These are phyloP conservation scores for Cordyceps javanica DNA, from an alignment of 2,329 filamentous ascomycete genomes.

Conservation along the genomic window DNA sequence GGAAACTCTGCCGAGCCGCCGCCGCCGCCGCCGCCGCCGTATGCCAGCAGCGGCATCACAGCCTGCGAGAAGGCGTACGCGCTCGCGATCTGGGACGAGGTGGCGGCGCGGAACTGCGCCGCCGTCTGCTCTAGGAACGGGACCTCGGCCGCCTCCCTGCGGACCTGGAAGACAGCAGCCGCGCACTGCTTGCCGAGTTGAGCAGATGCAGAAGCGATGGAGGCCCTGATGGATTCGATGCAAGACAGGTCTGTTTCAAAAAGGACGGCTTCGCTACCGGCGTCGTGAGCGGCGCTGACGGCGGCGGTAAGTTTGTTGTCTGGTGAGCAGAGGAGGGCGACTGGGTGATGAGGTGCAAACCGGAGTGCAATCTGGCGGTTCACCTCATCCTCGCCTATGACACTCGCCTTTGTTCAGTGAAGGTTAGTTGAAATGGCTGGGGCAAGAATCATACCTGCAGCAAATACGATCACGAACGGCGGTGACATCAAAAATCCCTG, in stretches of 20 bases:
- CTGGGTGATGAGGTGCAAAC: background rate
- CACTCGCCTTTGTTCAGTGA: background rate
- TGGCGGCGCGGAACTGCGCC: background rate
- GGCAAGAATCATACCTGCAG: background rate
- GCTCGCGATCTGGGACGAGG: background rate
- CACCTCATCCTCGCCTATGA: background rate
- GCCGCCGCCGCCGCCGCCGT: background rate
- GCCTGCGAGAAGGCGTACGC: constrained; percentile 10
- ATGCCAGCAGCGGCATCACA: background rate
- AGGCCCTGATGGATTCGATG: background rate
- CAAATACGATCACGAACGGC: background rate
- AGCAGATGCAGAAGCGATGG: background rate
- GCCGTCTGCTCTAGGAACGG: constrained; percentile 5
- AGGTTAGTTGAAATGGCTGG: background rate
- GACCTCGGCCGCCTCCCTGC: too few relatives aligned
- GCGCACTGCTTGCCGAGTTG: constrained; percentile 4
- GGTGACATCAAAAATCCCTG: background rate
- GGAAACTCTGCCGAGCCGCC: background rate
- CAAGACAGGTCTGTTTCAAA: constrained; percentile 1
- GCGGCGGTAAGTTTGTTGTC: background rate
- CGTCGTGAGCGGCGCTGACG: background rate
- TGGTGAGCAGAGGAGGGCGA: background rate
- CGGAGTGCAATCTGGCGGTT: background rate
- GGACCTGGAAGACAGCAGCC: constrained; percentile 5
- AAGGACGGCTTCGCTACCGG: background rate